phyloP scores from a whole-genome alignment of 2,329 filamentous ascomycete species.

The Pestalotiopsis sp. region DNA sequence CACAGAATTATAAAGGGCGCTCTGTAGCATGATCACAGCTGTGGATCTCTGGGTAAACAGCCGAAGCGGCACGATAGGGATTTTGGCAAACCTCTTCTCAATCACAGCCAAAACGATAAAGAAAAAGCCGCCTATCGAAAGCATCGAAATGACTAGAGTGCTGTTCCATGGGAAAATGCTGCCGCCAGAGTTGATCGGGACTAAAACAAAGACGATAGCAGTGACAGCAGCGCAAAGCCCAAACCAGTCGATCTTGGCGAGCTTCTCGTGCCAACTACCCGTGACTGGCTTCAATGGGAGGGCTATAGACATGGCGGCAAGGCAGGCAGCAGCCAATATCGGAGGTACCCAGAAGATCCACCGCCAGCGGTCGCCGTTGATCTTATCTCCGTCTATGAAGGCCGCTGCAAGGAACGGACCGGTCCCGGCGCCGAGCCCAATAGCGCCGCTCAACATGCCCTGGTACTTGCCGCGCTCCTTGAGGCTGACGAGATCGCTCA shows the following conservation, averaged over 20 bases:
- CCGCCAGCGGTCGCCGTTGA: slow-evolving; percentile 18
- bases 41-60: slow-evolving; percentile 18
- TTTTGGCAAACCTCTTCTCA: slow-evolving; percentile 19
- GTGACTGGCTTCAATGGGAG: slow-evolving; percentile 21
- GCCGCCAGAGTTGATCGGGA: slow-evolving; percentile 25
- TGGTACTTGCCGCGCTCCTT: slow-evolving; percentile 37
- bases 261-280: slow-evolving; percentile 17
- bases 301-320: slow-evolving; percentile 11
- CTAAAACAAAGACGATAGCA: slow-evolving; percentile 19
- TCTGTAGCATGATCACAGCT: slow-evolving; percentile 18
- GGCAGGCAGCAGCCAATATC: slow-evolving; percentile 16
- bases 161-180: slow-evolving; percentile 22
- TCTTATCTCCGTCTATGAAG: slow-evolving; percentile 11
- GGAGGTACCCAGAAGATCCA: slow-evolving; percentile 26
- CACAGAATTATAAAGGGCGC: slow-evolving; percentile 49
- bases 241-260: slow-evolving; percentile 25
- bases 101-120: slow-evolving; percentile 19
- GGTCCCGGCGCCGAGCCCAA: slow-evolving; percentile 23
- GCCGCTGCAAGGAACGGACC: slow-evolving; percentile 28
- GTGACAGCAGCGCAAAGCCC: slow-evolving; percentile 18
- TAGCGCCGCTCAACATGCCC: slow-evolving; percentile 26
- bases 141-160: slow-evolving; percentile 16
- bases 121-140: slow-evolving; percentile 16
- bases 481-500: slow-evolving; percentile 36
- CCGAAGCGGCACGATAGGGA: slow-evolving; percentile 21